Evolutionary conservation across 1,284 basidiomycete species (phyloP), one percentile per base, ranked within the genome.

Genomic region (Trichosporon faecale): DNA sequence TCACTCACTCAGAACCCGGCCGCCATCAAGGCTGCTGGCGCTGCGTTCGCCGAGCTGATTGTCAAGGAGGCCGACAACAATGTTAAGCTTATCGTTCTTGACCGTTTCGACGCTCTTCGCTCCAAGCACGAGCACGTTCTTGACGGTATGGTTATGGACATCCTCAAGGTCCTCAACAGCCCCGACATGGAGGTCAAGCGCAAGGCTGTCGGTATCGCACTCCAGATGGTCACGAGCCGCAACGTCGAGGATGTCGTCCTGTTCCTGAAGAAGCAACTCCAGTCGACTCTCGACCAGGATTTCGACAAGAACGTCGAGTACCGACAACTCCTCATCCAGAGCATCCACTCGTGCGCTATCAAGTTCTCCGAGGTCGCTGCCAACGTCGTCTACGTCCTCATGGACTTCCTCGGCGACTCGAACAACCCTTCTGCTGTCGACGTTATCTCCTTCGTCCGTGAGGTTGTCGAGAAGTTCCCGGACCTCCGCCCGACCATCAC

Each of bases 391-490:
- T 93, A 96, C 76, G 95, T 95, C 2, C 87, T 99, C 67, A 97
- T 99, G 94, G 95, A 98, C 79, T 99, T 99, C 89, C 88, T 99
- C 46, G 94, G 95, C 33, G 96, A 99, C 84, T 91, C 93, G 5
- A 95, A 91, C 85, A 98, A 97, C 85, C 92, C 95, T 1, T 94
- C 93, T 9, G 95, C 96, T 0, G 88, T 98, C 55, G 96, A 98
- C 78, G 96, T 98, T 63, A 95, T 98, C 69, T 88, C 95, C 1
- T 98, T 98, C 80, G 95, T 98, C 67, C 90, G 91, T 29, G 95
- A 99, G 85, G 95, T 99, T 25, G 96, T 98, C 66, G 95, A 99
- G 82, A 98, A 98, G 82, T 99, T 98, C 89, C 95, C 95, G 2
- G 85, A 89, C 70, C 88, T 99, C 25, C 92, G 97, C 9, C 82